Base-by-base conservation (phyloP, 2,329 filamentous ascomycete species). In the Fusarium goolgardi region DNA sequence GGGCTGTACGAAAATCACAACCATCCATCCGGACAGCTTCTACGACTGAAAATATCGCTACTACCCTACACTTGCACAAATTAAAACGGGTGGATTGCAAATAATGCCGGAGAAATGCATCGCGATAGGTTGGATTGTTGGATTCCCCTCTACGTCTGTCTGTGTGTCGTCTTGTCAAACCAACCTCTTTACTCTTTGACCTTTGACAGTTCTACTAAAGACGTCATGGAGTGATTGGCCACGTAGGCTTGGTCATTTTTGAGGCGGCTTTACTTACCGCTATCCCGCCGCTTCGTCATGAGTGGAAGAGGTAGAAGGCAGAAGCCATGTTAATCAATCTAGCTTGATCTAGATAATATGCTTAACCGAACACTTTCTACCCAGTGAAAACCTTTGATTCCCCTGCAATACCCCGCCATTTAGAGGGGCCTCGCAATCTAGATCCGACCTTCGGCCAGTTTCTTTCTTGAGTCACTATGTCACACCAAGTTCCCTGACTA, bases 391-490 rank as follows among this genome's bases (percentile, higher is more conserved):
- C 4, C 15, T n/a, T 20, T 20, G 3, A 10, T 21, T 18, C 16
- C n/a, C 18, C 27, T 51, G 34, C 32, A 51, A 8, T 50, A 51
- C 47, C 47, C 47, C 47, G 47, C 47, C 25, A 21, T 18, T 18
- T 9, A 51, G 47, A 35, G 47, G 47, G 47, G 47, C 34, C 31
- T 25, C 31, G 29, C 13, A 29, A 37, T 25, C 32, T 47, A 39
- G 52, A 35, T 55, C 52, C 52, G 52, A 46, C 40, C 13, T 55
- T 55, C 52, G 52, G 52, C 41, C 52, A 37, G 45, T 47, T 32
- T 44, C 27, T 50, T 50, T 18, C 47, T 47, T 55, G 52, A 55
- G 23, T 55, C 52, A 55, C 52, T 47, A 34, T 20, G 35, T 39
- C n/a, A 55, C 52, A 21, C 18, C 47, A 40, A 51, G 23, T 20